Base-by-base conservation (phyloP, 768 basidiomycete genomes). In the Trametopsis cervina region DNA sequence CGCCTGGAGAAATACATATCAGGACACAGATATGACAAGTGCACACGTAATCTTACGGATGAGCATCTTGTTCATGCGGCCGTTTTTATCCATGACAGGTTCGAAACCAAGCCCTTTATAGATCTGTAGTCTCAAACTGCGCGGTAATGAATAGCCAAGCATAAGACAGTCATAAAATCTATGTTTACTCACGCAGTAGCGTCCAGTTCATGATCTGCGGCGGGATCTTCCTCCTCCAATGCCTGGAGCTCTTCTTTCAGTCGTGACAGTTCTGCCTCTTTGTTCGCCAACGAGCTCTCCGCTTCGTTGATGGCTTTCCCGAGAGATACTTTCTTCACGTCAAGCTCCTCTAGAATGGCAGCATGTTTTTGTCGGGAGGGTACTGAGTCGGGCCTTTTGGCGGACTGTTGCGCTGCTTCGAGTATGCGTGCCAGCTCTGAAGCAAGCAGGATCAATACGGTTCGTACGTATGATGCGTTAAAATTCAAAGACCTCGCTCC, bases 101-200 rank as follows among this genome's bases (percentile, higher is more conserved):
- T 84, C 78, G 52, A 89, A 84, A 15, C 88, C 88, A 35, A 89
- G 63, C 7, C 78, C 78, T 58, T 78, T 83, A 63, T 78, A 87
- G 51, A 89, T 66, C 54, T 76, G 76, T 20, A 89, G 59, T 41
- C 86, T 77, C 44, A 89, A 57, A 36, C 88, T 90, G 52, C 21
- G 40, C 2, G n/a, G 15, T 38, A 41, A 36, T 39, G 2, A 21
- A 25, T 4, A 45, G 40, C 6, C 25, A 13, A 2, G 52, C 26
- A 26, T 27, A 15, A 42, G 25, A 23, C 23, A 65, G 40, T 25
- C 13, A 18, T 22, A 44, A 17, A 7, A 15, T 11, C 36, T 37
- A 42, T 23, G 24, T 15, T 2, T 7, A 57, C 85, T 60, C 66
- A 89, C 88, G 74, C 66, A 38, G 77, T 78, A 17, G 83, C 78